Evolutionary conservation across 2,329 filamentous ascomycete species (phyloP).

Genomic region (Dactylellina drechsleri): DNA sequence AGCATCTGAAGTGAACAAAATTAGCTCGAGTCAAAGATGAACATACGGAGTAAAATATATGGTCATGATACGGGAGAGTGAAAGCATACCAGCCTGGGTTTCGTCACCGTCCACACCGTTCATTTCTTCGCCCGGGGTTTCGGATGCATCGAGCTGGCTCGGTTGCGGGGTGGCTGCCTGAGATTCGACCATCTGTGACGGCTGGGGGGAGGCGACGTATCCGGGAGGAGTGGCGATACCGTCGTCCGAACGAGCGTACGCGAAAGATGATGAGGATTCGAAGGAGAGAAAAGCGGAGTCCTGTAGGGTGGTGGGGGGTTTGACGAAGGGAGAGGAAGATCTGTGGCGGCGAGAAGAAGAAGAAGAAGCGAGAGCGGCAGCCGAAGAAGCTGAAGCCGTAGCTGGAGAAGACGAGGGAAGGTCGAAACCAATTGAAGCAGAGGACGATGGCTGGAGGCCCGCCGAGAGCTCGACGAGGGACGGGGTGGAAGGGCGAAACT

Average conservation of each 20-base stretch:
- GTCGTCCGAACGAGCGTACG: slow-evolving; percentile 52
- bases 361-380: slow-evolving; percentile 7
- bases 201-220: slow-evolving; percentile 46
- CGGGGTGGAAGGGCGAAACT: slow-evolving; percentile 45
- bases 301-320: slow-evolving; percentile 16
- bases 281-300: slow-evolving; percentile 33
- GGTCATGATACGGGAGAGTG: not conserved
- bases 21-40: not conserved
- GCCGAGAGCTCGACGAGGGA: slow-evolving; percentile 48
- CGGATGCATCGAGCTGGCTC: slow-evolving; percentile 42
- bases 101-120: slow-evolving; percentile 16
- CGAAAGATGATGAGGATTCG: slow-evolving; percentile 20
- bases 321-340: slow-evolving; percentile 36
- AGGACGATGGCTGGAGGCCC: slow-evolving; percentile 11
- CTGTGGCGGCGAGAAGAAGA: slow-evolving; percentile 8
- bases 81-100: slow-evolving; percentile 27
- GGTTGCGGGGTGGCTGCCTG: slow-evolving; percentile 47
- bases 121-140: slow-evolving; percentile 14
- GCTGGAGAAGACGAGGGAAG: slow-evolving; percentile 8
- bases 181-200: slow-evolving; percentile 54
- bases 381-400: slow-evolving; percentile 1
- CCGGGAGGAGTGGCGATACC: slow-evolving; percentile 40
- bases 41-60: not conserved
- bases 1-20: slow-evolving; percentile 9
- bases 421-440: slow-evolving; percentile 26